Base-by-base conservation (phyloP, 164 flowering plant species). In the Nymphaea thermarum region DNA sequence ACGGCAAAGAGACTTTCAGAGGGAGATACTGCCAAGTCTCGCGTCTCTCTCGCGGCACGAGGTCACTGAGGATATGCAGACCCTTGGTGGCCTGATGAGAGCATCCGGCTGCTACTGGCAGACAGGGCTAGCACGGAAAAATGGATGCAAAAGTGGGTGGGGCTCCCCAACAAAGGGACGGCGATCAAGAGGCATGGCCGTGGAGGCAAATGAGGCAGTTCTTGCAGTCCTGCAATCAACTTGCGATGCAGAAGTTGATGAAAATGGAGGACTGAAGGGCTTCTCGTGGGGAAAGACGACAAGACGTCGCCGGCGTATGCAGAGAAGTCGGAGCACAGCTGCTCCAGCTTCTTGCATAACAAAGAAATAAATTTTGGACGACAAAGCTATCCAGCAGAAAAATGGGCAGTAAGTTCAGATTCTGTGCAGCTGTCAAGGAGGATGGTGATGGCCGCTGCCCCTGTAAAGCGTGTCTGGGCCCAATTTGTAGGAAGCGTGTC, bases 281-380 rank as follows among this genome's bases (percentile, higher is more conserved):
- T 82, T 82, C 57, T 91, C 96, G 64, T 91, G 98, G 98, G 98
- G 98, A 6, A 94, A 88, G 82, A 90, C 94, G 43, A 82, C 95
- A 3, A 82, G 97, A 64, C 83, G 98, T 43, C 91, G 94, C 51
- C 86, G 91, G 42, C 69, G 98, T 65, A 41, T 62, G 64, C 96
- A 87, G 77, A 85, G 97, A 69, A 81, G 82, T 72, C 82, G 89
- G 43, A 84, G 83, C 36, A 90, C 87, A 78, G 85, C 81, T 78
- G 76, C 67, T 43, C 84, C 43, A 60, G 64, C 74, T 45, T 43
- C 59, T 8, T 45, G 71, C 71, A 17, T 69, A 60, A 68, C 78
- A 43, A 55, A 57, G 64, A 43, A 60, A 43, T n/a, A 15, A 62
- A 70, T 65, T 15, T 3, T 51, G 36, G 57, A 51, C 14, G 8